Conservation (phyloP, 2,329 filamentous ascomycete genomes). For the Arthrobotrys entomopaga region DNA sequence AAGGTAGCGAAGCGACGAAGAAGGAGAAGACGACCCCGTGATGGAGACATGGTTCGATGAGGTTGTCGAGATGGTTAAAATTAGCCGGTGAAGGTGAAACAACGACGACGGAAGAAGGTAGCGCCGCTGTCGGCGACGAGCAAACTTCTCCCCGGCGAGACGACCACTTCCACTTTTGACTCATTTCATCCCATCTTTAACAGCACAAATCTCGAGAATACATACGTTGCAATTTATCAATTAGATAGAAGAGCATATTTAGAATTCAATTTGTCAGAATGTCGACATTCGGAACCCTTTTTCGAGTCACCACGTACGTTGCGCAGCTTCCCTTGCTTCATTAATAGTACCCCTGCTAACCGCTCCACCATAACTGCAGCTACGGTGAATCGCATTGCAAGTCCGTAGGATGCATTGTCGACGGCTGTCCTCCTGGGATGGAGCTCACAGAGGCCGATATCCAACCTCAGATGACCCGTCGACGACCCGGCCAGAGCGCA, state of each 20-base stretch:
- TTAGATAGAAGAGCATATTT: constrained; percentile 26
- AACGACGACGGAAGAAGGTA: not conserved
- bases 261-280: constrained; percentile 64
- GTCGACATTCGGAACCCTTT: constrained; percentile 87
- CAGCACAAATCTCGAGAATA: not conserved
- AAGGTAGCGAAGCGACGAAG: constrained; percentile 13
- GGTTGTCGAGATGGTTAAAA: constrained; percentile 1
- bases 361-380: constrained; percentile 62
- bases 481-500: constrained; percentile 86
- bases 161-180: constrained; percentile 12
- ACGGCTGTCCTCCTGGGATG: constrained; percentile 89
- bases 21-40: constrained; percentile 45
- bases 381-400: constrained; percentile 91
- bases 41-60: constrained; percentile 11
- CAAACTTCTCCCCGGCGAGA: not conserved
- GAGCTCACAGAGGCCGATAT: constrained; percentile 85
- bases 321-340: constrained; percentile 41
- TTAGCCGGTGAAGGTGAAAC: constrained; percentile 9
- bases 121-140: constrained; percentile 38
- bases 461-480: constrained; percentile 91
- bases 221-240: not conserved
- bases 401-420: constrained; percentile 93
- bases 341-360: constrained; percentile 16
- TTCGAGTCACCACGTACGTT: constrained; percentile 81
- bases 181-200: constrained; percentile 16